Evolutionary conservation across 192 early-diverging fungal genomes (phyloP).

Genomic region (Coemansia sp.): DNA sequence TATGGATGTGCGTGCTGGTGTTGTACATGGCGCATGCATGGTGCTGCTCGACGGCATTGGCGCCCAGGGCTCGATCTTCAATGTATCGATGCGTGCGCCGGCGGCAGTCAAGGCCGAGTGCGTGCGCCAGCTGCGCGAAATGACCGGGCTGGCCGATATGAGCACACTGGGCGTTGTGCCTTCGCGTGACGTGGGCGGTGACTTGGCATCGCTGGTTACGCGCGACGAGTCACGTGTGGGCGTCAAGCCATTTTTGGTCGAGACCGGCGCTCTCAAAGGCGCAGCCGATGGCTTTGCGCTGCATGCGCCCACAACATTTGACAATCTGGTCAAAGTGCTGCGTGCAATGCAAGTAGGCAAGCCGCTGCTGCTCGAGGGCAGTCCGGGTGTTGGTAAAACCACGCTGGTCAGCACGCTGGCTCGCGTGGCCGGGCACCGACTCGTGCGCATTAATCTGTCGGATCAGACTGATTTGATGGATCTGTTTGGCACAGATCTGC

Average conservation of each 20-base stretch:
- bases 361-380: conserved; percentile 93
- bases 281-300: conserved; percentile 70
- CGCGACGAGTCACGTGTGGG: conserved; percentile 56
- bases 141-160: conserved; percentile 22
- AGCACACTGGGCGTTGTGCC: conserved; percentile 39
- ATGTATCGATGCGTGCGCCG: conserved; percentile 10
- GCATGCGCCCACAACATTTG: conserved; percentile 85
- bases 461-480: conserved; percentile 99
- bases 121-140: conserved; percentile 48
- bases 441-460: conserved; percentile 95
- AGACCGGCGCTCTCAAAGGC: conserved; percentile 56
- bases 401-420: conserved; percentile 84
- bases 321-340: conserved; percentile 82
- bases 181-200: background rate
- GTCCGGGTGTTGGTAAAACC: conserved; percentile 97
- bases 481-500: conserved; percentile 96
- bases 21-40: conserved; percentile 88
- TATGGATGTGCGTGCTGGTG: conserved; percentile 56
- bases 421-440: conserved; percentile 70
- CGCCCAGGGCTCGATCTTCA: conserved; percentile 62
- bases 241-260: conserved; percentile 79
- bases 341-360: conserved; percentile 89
- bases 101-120: conserved; percentile 36
- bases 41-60: conserved; percentile 91
- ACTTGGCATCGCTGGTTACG: conserved; percentile 9